phyloP scores from a whole-genome alignment of 2,329 filamentous ascomycete species.

The Sclerotinia minor region DNA sequence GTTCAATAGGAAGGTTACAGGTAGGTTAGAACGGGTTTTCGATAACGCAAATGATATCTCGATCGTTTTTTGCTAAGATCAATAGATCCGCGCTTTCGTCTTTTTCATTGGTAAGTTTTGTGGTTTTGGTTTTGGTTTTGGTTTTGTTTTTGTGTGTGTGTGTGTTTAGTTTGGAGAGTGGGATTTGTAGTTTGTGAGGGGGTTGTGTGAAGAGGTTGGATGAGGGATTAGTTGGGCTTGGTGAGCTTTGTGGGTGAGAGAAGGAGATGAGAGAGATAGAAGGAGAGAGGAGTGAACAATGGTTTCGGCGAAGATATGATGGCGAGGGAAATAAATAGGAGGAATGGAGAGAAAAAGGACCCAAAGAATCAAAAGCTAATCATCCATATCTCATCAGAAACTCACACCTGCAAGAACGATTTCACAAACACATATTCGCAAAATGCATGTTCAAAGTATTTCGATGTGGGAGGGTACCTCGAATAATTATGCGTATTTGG shows the following conservation, averaged over 20 bases:
- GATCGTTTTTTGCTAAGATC: neutral
- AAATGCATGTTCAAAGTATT: slow-evolving; percentile 84
- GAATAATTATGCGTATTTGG: slow-evolving; percentile 84
- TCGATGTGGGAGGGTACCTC: slow-evolving; percentile 81
- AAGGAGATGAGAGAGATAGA: no score
- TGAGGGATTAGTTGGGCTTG: neutral
- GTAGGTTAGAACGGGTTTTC: neutral
- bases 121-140: no score
- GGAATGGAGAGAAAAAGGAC: neutral
- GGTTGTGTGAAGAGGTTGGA: neutral
- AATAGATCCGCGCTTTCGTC: no score
- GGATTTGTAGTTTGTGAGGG: neutral
- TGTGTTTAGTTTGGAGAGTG: no score
- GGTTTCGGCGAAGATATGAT: neutral
- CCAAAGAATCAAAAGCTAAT: neutral
- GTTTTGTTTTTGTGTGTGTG: no score
- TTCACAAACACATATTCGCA: slow-evolving; percentile 26
- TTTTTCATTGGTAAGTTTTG: no score
- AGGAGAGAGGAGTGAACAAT: no score
- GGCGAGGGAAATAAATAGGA: neutral
- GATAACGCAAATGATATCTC: neutral
- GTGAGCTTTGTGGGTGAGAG: neutral
- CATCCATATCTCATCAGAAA: neutral
- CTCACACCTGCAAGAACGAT: slow-evolving; percentile 26
- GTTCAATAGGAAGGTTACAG: no score